Base-by-base conservation (phyloP, 192 early-diverging fungal species). In the Lobosporangium transversale region DNA sequence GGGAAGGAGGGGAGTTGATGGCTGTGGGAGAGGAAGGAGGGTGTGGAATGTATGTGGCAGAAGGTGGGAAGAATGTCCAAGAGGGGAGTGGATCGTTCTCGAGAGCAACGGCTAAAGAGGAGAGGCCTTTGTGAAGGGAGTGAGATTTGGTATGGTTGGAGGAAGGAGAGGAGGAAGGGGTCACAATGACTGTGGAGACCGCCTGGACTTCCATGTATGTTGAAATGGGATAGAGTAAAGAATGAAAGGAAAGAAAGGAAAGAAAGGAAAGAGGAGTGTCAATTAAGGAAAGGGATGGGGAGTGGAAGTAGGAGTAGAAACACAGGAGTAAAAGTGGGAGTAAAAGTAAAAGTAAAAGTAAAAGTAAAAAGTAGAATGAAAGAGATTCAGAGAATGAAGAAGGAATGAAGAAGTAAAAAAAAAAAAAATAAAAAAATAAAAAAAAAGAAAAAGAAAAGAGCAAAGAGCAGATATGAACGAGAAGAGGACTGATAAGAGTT, bases 21-120 rank as follows among this genome's bases (percentile, higher is more conserved):
- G 40, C 36, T 4, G 47, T 52, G 20, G 47, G 12, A 36, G 30
- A 10, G 31, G 29, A 63, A 7, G 63, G 32, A 29, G 66, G 14
- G 24, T 59, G 70, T 2, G 70, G 70, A 36, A 66, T 60, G 57
- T 66, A 75, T 0, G 70, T 75, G n/a, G 70, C 70, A 3, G 62
- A 60, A 29, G 70, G 57, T 29, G 63, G 70, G 50, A 75, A 75
- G 70, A 75, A 75, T 32, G 56, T 59, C 70, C 70, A 75, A 6
- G 70, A 66, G 15, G 70, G 70, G 35, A 66, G 37, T 11, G 70
- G 70, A 57, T 75, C 70, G 35, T 55, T 60, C n/a, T 75, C 63
- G 32, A 45, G 45, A 29, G 36, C 50, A 37, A 71, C 58, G 21
- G 61, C 44, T 17, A 47, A 29, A 26, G 55, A 37, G 10, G 54